These are phyloP conservation scores for Fonsecaea nubica DNA, from an alignment of 2,329 filamentous ascomycete genomes.

Conservation along the genomic window DNA sequence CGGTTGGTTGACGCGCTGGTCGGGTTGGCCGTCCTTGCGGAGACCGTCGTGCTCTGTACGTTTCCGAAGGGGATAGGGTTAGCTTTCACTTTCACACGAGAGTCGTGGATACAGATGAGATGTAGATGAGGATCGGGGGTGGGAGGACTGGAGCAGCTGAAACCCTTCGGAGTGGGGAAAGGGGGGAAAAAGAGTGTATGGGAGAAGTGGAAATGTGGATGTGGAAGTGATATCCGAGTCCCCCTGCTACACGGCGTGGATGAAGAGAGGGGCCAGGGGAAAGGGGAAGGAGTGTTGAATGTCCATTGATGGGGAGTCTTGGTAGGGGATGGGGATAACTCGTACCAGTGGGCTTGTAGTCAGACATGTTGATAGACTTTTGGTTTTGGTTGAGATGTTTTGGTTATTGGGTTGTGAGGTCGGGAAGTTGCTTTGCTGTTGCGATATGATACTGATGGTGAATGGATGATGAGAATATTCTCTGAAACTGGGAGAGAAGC, in stretches of 20 bases:
- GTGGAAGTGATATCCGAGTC: too few species aligned
- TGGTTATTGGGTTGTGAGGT: conserved; percentile 7
- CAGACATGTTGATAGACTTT: conserved; percentile 34
- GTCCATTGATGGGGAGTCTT: not conserved
- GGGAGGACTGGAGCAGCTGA: too few species aligned
- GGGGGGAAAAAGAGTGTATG: too few species aligned
- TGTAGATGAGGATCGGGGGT: too few species aligned
- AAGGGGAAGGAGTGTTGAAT: not conserved
- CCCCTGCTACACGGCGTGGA: too few species aligned
- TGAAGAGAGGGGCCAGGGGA: not conserved
- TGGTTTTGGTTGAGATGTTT: conserved; percentile 9
- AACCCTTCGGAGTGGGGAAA: too few species aligned
- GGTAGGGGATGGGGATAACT: not conserved
- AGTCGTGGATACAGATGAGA: not conserved
- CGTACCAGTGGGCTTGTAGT: conserved; percentile 40
- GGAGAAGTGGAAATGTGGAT: too few species aligned
- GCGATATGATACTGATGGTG: not conserved
- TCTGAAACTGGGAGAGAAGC: not conserved
- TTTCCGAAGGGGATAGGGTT: not conserved
- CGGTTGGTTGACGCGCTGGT: conserved; percentile 31
- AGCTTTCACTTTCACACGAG: not conserved
- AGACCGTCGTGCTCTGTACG: conserved; percentile 38
- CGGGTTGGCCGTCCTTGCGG: conserved; percentile 37
- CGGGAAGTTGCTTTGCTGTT: not conserved
- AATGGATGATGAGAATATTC: conserved; percentile 9